Evolutionary conservation across 164 flowering plant genomes (phyloP).

Genomic region (Vitis cinerea): DNA sequence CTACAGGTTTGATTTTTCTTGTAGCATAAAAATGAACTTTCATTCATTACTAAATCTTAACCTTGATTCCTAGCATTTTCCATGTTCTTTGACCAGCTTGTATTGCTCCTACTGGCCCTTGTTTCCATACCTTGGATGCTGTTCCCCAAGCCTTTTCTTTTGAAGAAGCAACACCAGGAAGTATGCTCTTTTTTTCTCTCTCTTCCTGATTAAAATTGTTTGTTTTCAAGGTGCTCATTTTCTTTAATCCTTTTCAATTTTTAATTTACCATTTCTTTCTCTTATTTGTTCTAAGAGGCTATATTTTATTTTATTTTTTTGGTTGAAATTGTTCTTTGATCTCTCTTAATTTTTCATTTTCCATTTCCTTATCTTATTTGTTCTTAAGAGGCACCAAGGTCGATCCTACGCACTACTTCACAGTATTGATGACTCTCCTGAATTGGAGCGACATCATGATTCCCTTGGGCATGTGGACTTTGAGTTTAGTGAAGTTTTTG

Average conservation of each 20-base stretch:
- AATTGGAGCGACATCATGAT: conserved; percentile 44
- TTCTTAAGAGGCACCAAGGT: conserved; percentile 64
- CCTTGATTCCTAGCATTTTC: neutral
- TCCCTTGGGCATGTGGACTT: conserved; percentile 75
- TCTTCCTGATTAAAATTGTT: neutral
- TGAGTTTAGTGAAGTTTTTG: conserved; percentile 90
- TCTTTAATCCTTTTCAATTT: neutral
- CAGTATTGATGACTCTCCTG: conserved; percentile 53
- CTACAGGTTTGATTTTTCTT: conserved; percentile 52
- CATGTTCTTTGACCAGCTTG: conserved; percentile 40
- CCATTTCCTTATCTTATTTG: neutral
- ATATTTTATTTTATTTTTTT: no score
- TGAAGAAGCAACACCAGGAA: conserved; percentile 71
- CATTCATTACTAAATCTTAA: no score
- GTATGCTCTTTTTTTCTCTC: conserved; percentile 30
- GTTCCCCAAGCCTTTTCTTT: conserved; percentile 81
- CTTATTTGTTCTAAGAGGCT: no score
- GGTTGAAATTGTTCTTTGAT: no score
- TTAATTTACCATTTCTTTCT: no score
- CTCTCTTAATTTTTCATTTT: neutral
- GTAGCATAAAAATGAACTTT: neutral
- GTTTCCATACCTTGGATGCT: conserved; percentile 96
- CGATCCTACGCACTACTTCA: conserved; percentile 62
- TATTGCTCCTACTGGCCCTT: conserved; percentile 61
- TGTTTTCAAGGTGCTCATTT: conserved; percentile 37